A percentile compares a stretch with the other conserved stretches of the same genome.
Evolutionary conservation across 257 asterid species (phyloP).

Genomic region (Dorcoceras hygrometricum): DNA sequence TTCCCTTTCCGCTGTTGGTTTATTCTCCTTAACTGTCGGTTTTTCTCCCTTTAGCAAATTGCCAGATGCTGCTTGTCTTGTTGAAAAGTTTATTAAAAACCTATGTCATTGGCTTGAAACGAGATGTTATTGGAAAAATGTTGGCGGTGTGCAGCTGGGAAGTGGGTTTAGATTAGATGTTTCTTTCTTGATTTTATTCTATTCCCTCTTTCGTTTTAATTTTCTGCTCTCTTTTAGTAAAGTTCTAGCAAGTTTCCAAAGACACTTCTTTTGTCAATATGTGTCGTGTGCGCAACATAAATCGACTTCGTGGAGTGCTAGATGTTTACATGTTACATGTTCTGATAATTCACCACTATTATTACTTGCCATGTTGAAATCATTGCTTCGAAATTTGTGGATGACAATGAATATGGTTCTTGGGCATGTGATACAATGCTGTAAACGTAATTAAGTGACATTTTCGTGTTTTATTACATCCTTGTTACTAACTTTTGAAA

Average conservation of each 20-base stretch:
- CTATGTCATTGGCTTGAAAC: slow-evolving; percentile 18
- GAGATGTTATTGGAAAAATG: neutral
- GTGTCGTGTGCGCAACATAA: neutral
- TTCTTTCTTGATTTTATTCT: neutral
- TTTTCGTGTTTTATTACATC: neutral
- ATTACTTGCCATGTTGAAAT: neutral
- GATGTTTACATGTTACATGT: slow-evolving; percentile 12
- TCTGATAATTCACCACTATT: neutral
- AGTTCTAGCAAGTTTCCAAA: neutral
- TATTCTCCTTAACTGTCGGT: slow-evolving; percentile 11
- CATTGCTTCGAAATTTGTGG: slow-evolving; percentile 2
- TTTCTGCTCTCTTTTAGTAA: neutral
- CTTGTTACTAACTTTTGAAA: too few species aligned
- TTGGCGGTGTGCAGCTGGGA: slow-evolving; percentile 17
- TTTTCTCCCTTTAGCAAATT: slow-evolving; percentile 7
- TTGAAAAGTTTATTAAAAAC: neutral
- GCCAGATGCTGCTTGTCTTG: slow-evolving; percentile 11
- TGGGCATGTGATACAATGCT: neutral
- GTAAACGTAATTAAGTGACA: neutral
- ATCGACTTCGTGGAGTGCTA: slow-evolving; percentile 9
- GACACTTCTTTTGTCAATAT: slow-evolving; percentile 8
- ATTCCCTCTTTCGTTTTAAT: neutral
- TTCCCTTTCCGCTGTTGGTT: slow-evolving; percentile 11
- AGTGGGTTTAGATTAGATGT: slow-evolving; percentile 20
- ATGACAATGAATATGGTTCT: neutral